phyloP scores from a whole-genome alignment of 768 basidiomycete genomes.

The Mycena pura region DNA sequence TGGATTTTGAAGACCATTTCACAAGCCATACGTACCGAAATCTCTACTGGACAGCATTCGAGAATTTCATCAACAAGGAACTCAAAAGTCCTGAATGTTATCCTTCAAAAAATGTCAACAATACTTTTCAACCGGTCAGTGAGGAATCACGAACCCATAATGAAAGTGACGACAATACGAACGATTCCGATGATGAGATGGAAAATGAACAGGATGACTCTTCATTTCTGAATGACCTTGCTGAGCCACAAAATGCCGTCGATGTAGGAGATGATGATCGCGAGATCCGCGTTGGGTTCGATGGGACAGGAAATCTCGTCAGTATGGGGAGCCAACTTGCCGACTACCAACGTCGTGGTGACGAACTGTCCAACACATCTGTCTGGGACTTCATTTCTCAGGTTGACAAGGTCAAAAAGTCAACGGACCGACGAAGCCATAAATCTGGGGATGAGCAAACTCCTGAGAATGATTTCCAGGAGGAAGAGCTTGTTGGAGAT shows the following conservation, averaged over 20 bases:
- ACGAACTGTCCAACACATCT: conserved; percentile 20
- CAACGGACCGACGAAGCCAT: neutral
- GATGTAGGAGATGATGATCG: conserved; percentile 17
- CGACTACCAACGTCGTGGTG: conserved; percentile 34
- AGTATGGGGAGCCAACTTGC: conserved; percentile 24
- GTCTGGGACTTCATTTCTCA: conserved; percentile 39
- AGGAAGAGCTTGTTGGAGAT: neutral
- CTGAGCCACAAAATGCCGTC: neutral
- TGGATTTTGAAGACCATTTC: no score
- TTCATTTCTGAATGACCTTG: neutral
- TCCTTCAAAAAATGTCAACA: no score
- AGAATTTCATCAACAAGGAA: no score
- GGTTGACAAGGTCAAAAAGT: conserved; percentile 29
- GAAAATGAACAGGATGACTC: neutral
- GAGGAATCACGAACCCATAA: no score
- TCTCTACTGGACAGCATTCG: no score
- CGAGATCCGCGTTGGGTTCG: conserved; percentile 4
- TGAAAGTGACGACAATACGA: neutral
- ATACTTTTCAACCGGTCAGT: no score
- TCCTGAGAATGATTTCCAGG: neutral
- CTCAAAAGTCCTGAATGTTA: no score
- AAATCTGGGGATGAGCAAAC: neutral
- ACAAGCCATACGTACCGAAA: no score
- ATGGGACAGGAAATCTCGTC: conserved; percentile 21
- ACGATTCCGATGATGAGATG: neutral